A percentile compares a stretch with the other conserved stretches of the same genome.
Conservation (phyloP, 73 alveolate species). For the Blepharisma stoltei region DNA sequence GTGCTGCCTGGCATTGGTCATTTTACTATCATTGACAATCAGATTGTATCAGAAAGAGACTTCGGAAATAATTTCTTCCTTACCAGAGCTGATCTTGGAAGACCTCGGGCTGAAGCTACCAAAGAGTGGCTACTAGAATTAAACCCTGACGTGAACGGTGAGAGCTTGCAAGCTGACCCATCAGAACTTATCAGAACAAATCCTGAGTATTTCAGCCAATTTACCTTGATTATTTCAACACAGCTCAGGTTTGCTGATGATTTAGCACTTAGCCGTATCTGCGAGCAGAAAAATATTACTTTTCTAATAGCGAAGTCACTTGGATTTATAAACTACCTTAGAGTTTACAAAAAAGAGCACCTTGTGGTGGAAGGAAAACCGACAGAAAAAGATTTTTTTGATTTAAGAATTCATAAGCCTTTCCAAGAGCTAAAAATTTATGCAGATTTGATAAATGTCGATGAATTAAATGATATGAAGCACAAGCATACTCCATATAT, state of each 20-base stretch:
- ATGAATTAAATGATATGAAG: slow-evolving; percentile 58
- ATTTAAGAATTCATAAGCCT: slow-evolving; percentile 80
- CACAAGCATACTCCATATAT: slow-evolving; percentile 86
- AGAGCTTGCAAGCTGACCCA: slow-evolving; percentile 36
- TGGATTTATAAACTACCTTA: slow-evolving; percentile 81
- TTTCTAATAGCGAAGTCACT: slow-evolving; percentile 69
- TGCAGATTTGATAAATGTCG: slow-evolving; percentile 58
- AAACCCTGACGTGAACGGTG: slow-evolving; percentile 90
- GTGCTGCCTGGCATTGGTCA: slow-evolving; percentile 89
- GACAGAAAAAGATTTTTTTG: slow-evolving; percentile 64
- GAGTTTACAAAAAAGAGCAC: slow-evolving; percentile 75
- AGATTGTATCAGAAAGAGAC: slow-evolving; percentile 73
- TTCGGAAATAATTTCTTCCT: slow-evolving; percentile 87
- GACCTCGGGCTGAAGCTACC: slow-evolving; percentile 74
- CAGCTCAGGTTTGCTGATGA: slow-evolving; percentile 39
- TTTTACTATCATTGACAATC: slow-evolving; percentile 81
- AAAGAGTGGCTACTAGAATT: slow-evolving; percentile 75
- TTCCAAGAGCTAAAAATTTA: slow-evolving; percentile 71
- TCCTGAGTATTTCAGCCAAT: slow-evolving; percentile 35
- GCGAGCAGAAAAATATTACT: slow-evolving; percentile 54
- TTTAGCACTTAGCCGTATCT: slow-evolving; percentile 8
- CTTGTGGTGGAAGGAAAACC: slow-evolving; percentile 81
- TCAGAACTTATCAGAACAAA: slow-evolving; percentile 33
- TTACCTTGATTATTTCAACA: slow-evolving; percentile 49
- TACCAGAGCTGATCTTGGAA: slow-evolving; percentile 60